These are phyloP conservation scores for Serendipita indica DNA, from an alignment of 768 basidiomycete genomes.

Conservation along the genomic window DNA sequence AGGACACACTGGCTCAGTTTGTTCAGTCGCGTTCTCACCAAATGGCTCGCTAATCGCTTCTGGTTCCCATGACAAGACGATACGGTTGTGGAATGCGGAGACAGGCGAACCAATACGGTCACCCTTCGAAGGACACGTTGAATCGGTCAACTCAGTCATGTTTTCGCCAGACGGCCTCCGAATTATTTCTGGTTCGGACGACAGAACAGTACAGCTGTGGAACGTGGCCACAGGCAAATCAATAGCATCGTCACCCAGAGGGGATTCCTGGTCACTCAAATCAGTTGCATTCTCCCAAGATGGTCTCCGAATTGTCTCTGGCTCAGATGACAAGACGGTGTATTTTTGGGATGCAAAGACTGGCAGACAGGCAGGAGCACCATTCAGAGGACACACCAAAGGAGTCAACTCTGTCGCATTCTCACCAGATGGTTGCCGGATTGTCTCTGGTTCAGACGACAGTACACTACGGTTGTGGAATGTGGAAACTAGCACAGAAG, in stretches of 20 bases:
- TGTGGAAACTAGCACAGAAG: too few species aligned
- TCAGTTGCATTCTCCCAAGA: constrained; percentile 30
- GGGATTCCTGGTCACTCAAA: constrained; percentile 22
- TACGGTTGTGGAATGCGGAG: constrained; percentile 29
- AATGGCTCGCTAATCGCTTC: constrained; percentile 30
- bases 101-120: constrained; percentile 17
- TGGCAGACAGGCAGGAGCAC: constrained; percentile 23
- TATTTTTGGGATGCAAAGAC: constrained; percentile 30
- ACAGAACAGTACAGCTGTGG: not conserved
- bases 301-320: constrained; percentile 28
- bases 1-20: constrained; percentile 26
- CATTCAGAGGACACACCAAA: constrained; percentile 30
- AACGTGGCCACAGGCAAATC: not conserved
- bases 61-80: constrained; percentile 32
- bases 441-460: constrained; percentile 33
- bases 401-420: constrained; percentile 30
- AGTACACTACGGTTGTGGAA: constrained; percentile 26
- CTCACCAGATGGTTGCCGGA: constrained; percentile 30
- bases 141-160: not conserved
- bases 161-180: not conserved
- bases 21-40: constrained; percentile 31
- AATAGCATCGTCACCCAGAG: not conserved
- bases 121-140: not conserved
- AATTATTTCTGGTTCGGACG: not conserved
- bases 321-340: constrained; percentile 30